Conservation (phyloP, 805 yeast genomes). For the Lipomyces starkeyi region DNA sequence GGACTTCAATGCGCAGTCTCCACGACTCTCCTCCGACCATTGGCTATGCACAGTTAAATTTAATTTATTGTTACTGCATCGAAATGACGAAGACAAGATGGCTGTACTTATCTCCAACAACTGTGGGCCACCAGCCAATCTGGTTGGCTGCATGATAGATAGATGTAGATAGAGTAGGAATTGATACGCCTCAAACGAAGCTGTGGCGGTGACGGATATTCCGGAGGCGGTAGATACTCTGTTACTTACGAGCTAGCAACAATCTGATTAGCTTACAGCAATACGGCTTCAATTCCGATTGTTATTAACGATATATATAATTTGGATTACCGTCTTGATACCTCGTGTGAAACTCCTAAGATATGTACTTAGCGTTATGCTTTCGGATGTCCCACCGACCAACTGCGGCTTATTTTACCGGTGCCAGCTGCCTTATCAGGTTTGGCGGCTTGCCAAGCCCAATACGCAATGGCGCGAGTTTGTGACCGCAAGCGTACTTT, state of each 20-base stretch:
- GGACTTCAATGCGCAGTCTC: no score
- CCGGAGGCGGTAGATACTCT: not conserved
- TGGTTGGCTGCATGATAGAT: not conserved
- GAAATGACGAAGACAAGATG: no score
- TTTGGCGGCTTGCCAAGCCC: not conserved
- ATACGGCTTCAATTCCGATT: not conserved
- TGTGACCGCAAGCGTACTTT: no score
- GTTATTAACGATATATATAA: not conserved
- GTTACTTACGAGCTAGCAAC: not conserved
- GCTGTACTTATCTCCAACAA: no score
- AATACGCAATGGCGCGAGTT: no score
- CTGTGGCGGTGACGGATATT: not conserved
- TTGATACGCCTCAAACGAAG: constrained; percentile 1
- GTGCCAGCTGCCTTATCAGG: not conserved
- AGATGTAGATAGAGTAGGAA: not conserved
- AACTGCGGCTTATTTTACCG: not conserved
- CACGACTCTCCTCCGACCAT: no score
- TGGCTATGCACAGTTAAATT: no score
- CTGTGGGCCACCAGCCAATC: no score
- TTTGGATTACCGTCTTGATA: not conserved
- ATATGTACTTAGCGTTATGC: not conserved
- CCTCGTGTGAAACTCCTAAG: no score
- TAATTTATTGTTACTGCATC: no score
- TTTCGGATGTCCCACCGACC: not conserved
- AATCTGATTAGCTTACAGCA: not conserved